Percentiles rank a stretch among this genome's conserved stretches.
Conservation (phyloP, 805 yeast genomes). For the Diddensiella transvaalensis region DNA sequence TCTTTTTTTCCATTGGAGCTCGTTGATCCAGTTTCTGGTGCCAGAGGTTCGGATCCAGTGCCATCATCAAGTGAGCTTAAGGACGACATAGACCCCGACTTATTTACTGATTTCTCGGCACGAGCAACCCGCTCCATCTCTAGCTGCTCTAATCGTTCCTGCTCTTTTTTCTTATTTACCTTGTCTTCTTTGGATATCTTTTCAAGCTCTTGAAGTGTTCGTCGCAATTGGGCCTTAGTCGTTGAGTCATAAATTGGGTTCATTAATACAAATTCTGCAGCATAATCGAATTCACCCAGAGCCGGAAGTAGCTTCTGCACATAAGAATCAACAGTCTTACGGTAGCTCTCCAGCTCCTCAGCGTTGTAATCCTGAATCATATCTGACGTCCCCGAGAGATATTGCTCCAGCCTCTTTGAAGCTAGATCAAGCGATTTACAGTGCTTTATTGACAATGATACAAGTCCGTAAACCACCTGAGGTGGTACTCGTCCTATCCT, state of each 20-base stretch:
- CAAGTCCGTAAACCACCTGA: slow-evolving; percentile 9
- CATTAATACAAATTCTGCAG: slow-evolving; percentile 15
- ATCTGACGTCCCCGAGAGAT: slow-evolving; percentile 8
- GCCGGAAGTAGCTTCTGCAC: slow-evolving; percentile 18
- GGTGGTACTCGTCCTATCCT: slow-evolving; percentile 3
- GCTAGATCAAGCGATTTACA: not conserved
- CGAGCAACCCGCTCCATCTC: slow-evolving; percentile 11
- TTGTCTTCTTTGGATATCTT: not conserved
- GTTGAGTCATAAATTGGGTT: slow-evolving; percentile 5
- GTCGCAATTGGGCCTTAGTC: not conserved
- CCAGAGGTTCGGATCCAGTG: not conserved
- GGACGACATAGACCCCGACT: not conserved
- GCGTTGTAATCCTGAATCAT: not conserved
- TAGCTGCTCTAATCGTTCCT: slow-evolving; percentile 4
- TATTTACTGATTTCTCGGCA: slow-evolving; percentile 2
- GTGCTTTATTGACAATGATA: slow-evolving; percentile 4
- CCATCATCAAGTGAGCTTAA: not conserved
- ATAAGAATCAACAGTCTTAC: slow-evolving; percentile 11
- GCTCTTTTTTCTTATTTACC: slow-evolving; percentile 1
- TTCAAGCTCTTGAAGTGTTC: slow-evolving; percentile 1
- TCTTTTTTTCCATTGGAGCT: not conserved
- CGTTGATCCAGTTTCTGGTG: not conserved
- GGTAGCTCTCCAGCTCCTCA: slow-evolving; percentile 6
- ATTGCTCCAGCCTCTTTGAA: slow-evolving; percentile 5
- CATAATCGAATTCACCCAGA: slow-evolving; percentile 18